Conservation (phyloP, 2,329 filamentous ascomycete genomes). For the Leptographium flavum region DNA sequence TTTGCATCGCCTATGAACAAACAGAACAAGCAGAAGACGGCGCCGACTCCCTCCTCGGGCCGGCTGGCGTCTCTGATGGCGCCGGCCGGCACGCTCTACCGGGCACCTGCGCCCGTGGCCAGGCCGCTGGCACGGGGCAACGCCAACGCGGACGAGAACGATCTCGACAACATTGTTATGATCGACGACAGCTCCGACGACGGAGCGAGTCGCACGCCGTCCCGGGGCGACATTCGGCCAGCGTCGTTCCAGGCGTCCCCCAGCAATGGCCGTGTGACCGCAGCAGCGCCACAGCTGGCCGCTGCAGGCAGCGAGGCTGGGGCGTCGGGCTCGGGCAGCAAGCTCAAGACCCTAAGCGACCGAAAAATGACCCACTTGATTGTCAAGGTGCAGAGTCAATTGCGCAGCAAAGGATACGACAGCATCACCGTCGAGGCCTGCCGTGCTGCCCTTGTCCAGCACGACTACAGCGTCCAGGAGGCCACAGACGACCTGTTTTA, state of each 20-base stretch:
- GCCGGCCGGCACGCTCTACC: constrained; percentile 60
- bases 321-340: neutral
- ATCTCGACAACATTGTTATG: constrained; percentile 24
- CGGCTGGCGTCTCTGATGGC: constrained; percentile 51
- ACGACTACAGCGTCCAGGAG: constrained; percentile 6
- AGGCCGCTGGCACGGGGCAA: neutral
- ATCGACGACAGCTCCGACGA: constrained; percentile 41
- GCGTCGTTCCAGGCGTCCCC: constrained; percentile 33
- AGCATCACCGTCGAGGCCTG: constrained; percentile 1
- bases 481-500: constrained; percentile 8
- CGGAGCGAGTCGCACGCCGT: constrained; percentile 27
- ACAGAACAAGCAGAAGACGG: constrained; percentile 7
- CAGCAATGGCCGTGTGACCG: neutral
- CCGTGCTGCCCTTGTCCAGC: constrained; percentile 4
- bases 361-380: constrained; percentile 4
- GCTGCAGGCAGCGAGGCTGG: neutral
- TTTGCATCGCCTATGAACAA: constrained; percentile 34
- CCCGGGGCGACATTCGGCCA: constrained; percentile 47
- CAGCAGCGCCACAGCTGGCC: neutral
- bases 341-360: constrained; percentile 5
- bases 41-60: constrained; percentile 13
- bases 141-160: constrained; percentile 7
- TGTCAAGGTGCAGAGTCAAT: constrained; percentile 3
- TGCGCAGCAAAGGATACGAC: constrained; percentile 4
- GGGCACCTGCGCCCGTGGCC: constrained; percentile 24